These are phyloP conservation scores for Saccharomycopsis vini DNA, from an alignment of 805 yeast species.

Conservation along the genomic window DNA sequence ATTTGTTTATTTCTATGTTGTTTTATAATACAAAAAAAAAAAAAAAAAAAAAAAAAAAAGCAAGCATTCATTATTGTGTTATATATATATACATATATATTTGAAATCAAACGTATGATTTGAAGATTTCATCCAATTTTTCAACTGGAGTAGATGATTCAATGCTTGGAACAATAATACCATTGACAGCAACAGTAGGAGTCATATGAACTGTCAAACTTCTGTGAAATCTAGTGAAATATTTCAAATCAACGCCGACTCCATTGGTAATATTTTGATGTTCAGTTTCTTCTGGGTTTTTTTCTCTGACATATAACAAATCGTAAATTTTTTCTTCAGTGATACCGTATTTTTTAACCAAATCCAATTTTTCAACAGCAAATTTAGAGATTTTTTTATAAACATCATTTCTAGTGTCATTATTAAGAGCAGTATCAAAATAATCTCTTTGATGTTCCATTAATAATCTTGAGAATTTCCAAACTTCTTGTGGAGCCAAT, in stretches of 20 bases:
- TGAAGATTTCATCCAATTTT: conserved; percentile 26
- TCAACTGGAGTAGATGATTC: conserved; percentile 53
- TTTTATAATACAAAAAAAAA: no score
- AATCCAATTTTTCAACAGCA: conserved; percentile 32
- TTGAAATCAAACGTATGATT: conserved; percentile 2
- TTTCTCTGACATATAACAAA: conserved; percentile 26
- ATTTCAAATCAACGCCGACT: conserved; percentile 56
- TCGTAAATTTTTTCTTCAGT: conserved; percentile 27
- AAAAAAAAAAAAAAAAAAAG: no score
- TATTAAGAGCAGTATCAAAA: conserved; percentile 52
- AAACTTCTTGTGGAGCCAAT: conserved; percentile 42
- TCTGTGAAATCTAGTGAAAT: conserved; percentile 63
- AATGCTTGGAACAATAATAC: conserved; percentile 47
- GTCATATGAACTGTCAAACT: conserved; percentile 79
- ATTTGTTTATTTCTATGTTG: no score
- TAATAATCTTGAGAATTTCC: conserved; percentile 47
- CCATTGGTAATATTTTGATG: conserved; percentile 49
- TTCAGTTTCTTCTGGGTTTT: conserved; percentile 22
- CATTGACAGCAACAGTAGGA: conserved; percentile 69
- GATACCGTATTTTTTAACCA: conserved; percentile 26
- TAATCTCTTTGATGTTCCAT: conserved; percentile 47
- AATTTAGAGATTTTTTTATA: conserved; percentile 44
- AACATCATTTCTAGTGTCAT: conserved; percentile 46
- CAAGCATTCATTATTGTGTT: no score
- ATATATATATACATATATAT: no score